phyloP scores from a whole-genome alignment of 2,329 filamentous ascomycete species.

The Trichoderma gracile region DNA sequence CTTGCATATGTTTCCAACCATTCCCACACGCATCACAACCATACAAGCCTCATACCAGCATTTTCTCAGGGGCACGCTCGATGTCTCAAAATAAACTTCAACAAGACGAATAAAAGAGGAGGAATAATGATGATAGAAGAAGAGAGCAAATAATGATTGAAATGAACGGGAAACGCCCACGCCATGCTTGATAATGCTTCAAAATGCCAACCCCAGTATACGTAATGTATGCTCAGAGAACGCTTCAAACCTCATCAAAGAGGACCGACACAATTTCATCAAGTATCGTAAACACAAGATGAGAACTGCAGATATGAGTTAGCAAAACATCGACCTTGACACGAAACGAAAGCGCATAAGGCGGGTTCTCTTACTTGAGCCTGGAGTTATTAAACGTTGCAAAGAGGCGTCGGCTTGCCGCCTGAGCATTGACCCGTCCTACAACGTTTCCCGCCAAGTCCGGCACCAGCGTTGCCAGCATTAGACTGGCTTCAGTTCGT shows the following conservation, averaged over 20 bases:
- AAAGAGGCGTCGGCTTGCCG: slow-evolving; percentile 83
- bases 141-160: not conserved
- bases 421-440: slow-evolving; percentile 85
- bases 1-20: slow-evolving; percentile 1
- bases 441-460: slow-evolving; percentile 93
- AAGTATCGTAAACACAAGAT: slow-evolving; percentile 69
- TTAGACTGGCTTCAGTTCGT: slow-evolving; percentile 80
- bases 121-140: not conserved
- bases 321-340: slow-evolving; percentile 22
- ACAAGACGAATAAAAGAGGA: too few species aligned
- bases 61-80: not conserved
- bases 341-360: not conserved
- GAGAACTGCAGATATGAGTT: slow-evolving; percentile 51
- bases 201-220: not conserved
- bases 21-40: not conserved
- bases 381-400: slow-evolving; percentile 88
- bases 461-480: slow-evolving; percentile 85
- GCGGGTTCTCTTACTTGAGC: slow-evolving; percentile 68
- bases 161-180: slow-evolving; percentile 20
- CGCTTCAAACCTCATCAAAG: slow-evolving; percentile 50
- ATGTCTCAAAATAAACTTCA: not conserved
- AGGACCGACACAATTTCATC: slow-evolving; percentile 69
- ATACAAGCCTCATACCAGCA: not conserved
- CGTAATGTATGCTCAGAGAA: not conserved
- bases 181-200: slow-evolving; percentile 21